Base-by-base conservation (phyloP, 495 filamentous ascomycete genomes). In the Gamarada debralockiae region DNA sequence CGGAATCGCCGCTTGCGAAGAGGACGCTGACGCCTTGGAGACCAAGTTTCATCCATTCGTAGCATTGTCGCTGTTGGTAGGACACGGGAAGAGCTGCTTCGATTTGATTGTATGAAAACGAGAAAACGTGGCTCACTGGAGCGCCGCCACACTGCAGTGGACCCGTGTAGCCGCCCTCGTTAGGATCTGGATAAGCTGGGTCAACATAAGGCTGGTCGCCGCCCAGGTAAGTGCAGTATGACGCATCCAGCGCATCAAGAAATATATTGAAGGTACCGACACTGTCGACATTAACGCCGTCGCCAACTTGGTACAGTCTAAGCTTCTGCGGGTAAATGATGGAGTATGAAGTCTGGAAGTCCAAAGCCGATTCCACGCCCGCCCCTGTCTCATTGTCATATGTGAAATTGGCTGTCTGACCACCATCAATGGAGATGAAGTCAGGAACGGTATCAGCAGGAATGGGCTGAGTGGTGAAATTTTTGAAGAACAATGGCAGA, bases 161-260 rank as follows among this genome's bases (percentile, higher is more conserved):
- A 27, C 79, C 81, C 38, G 72, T 73, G 72, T 83, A 86, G 10
- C 75, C 81, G 7, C 71, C 72, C 0, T 67, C 29, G 41, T 73
- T 64, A 29, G 72, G 67, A 62, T 84, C 72, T 6, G 81, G 80
- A 53, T 85, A 86, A 3, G 65, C 57, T 31, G 25, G 27, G 33
- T 33, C 25, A 31, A 33, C 12, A 33, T 6, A 13, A 43, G 40
- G 40, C 9, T 47, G 23, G 3, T 33, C 44, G 44, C 7, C 24
- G 18, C 24, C 44, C 8, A 1, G 14, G 33, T 71, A 73, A 45
- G 68, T 56, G 72, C 77, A 86, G 66, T 84, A 85, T 14, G 73
- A 76, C 12, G 76, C 81, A 59, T 85, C 82, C n/a, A 86, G 72
- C 10, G 81, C 80, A 59, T 84, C 76, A 58, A 80, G 72, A 62